phyloP scores from a whole-genome alignment of 2,329 filamentous ascomycete genomes.

The Cercospora janseana region DNA sequence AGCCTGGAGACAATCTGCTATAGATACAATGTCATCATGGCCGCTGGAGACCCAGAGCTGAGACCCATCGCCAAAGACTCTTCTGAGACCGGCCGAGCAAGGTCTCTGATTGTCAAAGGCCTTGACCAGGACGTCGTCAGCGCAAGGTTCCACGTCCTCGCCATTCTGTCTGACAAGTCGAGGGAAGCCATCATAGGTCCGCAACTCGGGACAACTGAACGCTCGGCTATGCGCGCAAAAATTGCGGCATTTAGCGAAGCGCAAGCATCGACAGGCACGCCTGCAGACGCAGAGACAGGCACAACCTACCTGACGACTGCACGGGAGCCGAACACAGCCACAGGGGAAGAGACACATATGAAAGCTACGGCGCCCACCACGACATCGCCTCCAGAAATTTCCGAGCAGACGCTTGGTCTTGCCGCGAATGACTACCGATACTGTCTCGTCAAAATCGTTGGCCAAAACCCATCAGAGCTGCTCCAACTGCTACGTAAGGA shows the following conservation, averaged over 20 bases:
- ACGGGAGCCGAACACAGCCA: no score
- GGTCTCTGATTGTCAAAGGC: conserved; percentile 18
- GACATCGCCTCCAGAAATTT: no score
- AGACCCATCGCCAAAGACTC: conserved; percentile 1
- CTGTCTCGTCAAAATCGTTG: not conserved
- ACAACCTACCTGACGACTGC: not conserved
- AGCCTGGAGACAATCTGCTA: not conserved
- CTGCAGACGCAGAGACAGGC: no score
- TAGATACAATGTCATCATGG: conserved; percentile 4
- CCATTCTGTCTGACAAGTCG: no score
- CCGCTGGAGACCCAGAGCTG: conserved; percentile 16
- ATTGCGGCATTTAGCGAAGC: no score
- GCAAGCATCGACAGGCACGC: no score
- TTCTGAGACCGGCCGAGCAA: not conserved
- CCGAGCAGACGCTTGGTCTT: no score
- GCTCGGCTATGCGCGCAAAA: no score
- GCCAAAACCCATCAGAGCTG: not conserved
- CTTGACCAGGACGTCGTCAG: not conserved
- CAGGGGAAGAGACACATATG: no score
- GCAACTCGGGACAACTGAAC: no score
- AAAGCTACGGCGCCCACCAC: no score
- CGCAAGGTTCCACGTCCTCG: not conserved
- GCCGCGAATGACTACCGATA: not conserved
- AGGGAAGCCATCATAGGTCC: no score
- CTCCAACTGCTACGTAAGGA: not conserved